Evolutionary conservation across 352 stramenopile genomes (phyloP).

Genomic region (Discostella stelligera): DNA sequence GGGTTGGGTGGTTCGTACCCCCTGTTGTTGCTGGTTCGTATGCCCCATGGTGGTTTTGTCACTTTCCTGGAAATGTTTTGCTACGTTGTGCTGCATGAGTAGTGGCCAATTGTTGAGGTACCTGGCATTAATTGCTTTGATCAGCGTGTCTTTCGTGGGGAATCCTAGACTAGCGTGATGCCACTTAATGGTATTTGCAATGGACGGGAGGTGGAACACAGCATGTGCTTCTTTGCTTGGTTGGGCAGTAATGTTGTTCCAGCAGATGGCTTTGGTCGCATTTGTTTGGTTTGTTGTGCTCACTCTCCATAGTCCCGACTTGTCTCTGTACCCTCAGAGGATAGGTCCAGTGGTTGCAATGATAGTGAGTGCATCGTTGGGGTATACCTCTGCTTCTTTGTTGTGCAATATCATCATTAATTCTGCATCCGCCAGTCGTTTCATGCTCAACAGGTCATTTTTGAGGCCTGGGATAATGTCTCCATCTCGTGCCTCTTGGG

Average conservation of each 20-base stretch:
- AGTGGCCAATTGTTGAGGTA: neutral
- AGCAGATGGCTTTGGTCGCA: neutral
- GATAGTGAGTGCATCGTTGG: neutral
- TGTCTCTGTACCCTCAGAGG: slow-evolving; percentile 1
- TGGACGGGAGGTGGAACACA: neutral
- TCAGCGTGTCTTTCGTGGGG: neutral
- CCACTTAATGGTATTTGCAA: neutral
- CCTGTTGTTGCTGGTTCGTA: neutral
- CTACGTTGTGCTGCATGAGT: neutral
- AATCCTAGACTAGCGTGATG: neutral
- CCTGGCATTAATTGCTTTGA: neutral
- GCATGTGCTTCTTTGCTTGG: neutral
- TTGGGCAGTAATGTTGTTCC: neutral
- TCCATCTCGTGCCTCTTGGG: neutral
- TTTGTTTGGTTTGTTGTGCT: neutral
- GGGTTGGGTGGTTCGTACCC: neutral
- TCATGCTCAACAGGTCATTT: neutral
- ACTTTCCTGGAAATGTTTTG: neutral
- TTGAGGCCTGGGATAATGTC: slow-evolving; percentile 1
- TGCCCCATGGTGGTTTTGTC: neutral
- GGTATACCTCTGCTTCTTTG: neutral
- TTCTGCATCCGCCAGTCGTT: neutral
- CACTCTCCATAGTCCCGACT: neutral
- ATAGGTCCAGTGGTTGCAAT: neutral
- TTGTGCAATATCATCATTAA: neutral